Evolutionary conservation across 345 rosid genomes (phyloP).

Genomic region (Citrus cavaleriei): DNA sequence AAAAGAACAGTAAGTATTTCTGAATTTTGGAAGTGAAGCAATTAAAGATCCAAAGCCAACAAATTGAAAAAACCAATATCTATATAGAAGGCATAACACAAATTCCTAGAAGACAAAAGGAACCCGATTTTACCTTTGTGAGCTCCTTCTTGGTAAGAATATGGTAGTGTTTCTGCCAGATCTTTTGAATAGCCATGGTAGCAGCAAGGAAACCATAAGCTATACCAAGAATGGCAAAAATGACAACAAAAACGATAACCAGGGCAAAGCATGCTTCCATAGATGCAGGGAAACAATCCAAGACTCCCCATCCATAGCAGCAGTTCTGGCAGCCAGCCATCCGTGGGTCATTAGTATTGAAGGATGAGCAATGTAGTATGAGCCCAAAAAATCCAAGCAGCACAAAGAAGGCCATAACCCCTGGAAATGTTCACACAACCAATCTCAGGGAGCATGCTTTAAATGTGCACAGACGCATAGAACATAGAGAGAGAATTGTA

Average conservation of each 20-base stretch:
- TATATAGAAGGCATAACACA: not conserved
- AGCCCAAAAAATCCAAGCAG: conserved; percentile 86
- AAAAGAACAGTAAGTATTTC: not conserved
- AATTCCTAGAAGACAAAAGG: not conserved
- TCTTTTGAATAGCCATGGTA: conserved; percentile 89
- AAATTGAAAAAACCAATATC: not conserved
- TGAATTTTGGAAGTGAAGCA: not conserved
- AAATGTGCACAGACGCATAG: not conserved
- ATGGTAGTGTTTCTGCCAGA: conserved; percentile 96
- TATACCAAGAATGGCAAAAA: conserved; percentile 83
- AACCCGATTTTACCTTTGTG: conserved; percentile 47
- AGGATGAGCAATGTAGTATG: conserved; percentile 78
- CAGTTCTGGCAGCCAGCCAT: conserved; percentile 96
- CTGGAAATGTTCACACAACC: conserved; percentile 30
- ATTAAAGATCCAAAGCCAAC: not conserved
- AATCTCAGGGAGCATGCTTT: conserved; percentile 11
- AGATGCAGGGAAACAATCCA: conserved; percentile 95
- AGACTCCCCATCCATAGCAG: conserved; percentile 96
- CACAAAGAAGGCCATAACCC: conserved; percentile 85
- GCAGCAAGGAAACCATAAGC: conserved; percentile 97
- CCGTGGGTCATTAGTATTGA: conserved; percentile 73
- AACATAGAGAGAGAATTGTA: not conserved
- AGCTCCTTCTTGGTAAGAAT: conserved; percentile 91
- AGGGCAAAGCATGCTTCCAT: conserved; percentile 94
- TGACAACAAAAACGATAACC: conserved; percentile 76